Base-by-base conservation (phyloP, 129 eudicot genomes). In the Tagetes patula region DNA sequence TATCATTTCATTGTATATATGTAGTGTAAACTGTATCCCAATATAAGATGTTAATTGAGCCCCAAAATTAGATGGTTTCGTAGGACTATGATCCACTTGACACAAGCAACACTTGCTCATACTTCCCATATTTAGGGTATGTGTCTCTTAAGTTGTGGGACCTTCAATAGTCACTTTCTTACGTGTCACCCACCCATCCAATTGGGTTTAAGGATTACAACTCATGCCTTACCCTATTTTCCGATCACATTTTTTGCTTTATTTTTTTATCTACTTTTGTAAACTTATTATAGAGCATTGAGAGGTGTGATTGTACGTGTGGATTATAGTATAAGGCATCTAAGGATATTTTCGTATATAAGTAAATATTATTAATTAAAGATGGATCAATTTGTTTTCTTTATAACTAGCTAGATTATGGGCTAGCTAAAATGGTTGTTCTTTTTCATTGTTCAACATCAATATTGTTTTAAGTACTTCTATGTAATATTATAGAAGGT, bases 141-240 rank as follows among this genome's bases (percentile, higher is more conserved):
- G 78, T 73, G 69, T 56, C 75, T 62, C 73, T 72, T 56, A 70
- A 77, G 33, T n/a, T 30, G 45, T 65, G 73, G 82, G 82, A 53
- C 73, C 82, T 66, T 3, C 69, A 42, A 5, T 34, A 36, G 53
- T 36, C 67, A 36, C 82, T 72, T 79, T 79, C 78, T 40, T 71
- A 79, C 13, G 82, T 79, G 78, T 79, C 82, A 72, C 74, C 82
- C 82, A 79, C 82, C 66, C 67, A 53, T 79, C 78, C 78, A 54
- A 79, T 79, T 78, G 78, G 77, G 82, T 79, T 72, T 79, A 79
- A 72, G 82, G 82, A 79, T 72, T 72, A 79, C 82, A 79, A 79
- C 82, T 79, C 82, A 79, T 72, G n/a, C 38, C 47, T 65, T 43
- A 62, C 82, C 74, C 11, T 40, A 71, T 79, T 72, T 55, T 43